Conservation (phyloP, 2,329 filamentous ascomycete genomes). For the Aspergillus piperis region DNA sequence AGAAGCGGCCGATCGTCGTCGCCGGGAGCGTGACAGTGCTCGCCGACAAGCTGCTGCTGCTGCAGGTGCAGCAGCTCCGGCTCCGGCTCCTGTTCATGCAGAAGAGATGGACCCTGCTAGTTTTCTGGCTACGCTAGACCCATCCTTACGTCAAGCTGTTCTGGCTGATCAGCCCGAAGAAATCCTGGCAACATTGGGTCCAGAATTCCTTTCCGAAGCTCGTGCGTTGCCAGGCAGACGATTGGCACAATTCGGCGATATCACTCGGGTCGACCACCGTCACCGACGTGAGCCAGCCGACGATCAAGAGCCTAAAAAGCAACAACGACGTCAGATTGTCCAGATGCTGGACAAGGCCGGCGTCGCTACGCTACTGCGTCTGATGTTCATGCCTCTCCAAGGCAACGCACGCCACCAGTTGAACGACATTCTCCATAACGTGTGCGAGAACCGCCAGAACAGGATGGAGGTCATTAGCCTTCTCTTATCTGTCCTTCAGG, state of each 20-base stretch:
- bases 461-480: slow-evolving; percentile 91
- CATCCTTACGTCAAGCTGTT: slow-evolving; percentile 79
- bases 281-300: slow-evolving; percentile 39
- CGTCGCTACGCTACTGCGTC: slow-evolving; percentile 90
- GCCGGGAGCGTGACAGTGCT: slow-evolving; percentile 79
- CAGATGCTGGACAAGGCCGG: slow-evolving; percentile 98
- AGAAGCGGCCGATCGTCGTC: slow-evolving; percentile 83
- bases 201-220: slow-evolving; percentile 83
- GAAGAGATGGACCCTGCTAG: slow-evolving; percentile 91
- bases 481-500: slow-evolving; percentile 88
- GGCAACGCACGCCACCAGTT: slow-evolving; percentile 81
- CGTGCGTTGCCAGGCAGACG: slow-evolving; percentile 66
- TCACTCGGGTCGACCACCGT: slow-evolving; percentile 40
- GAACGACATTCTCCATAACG: slow-evolving; percentile 83
- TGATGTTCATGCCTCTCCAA: slow-evolving; percentile 96
- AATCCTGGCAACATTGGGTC: slow-evolving; percentile 77
- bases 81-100: slow-evolving; percentile 54
- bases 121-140: slow-evolving; percentile 87
- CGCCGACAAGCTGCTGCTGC: slow-evolving; percentile 64
- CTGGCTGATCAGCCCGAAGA: slow-evolving; percentile 91
- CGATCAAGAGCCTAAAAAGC: slow-evolving; percentile 60
- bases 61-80: slow-evolving; percentile 45
- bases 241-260: slow-evolving; percentile 56
- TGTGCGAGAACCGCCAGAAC: slow-evolving; percentile 96
- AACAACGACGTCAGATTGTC: slow-evolving; percentile 76